These are phyloP conservation scores for Cylindrotheca fusiformis DNA, from an alignment of 108 stramenopile species.

Conservation along the genomic window DNA sequence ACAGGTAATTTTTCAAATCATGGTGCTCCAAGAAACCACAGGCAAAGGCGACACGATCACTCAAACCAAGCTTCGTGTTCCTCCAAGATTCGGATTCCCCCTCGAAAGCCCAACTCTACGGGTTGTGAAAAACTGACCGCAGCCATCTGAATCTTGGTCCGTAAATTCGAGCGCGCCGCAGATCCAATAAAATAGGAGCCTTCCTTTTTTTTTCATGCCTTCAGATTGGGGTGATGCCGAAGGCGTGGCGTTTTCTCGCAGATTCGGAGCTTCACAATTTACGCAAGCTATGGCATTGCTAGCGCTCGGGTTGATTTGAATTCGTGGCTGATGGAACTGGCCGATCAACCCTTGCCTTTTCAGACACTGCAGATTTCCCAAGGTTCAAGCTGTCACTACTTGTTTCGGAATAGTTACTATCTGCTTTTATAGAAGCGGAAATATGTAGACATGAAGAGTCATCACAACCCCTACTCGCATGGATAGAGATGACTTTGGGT, in stretches of 20 bases:
- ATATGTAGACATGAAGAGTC: background rate
- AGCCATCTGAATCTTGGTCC: conserved; percentile 3
- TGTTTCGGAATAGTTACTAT: too few relatives aligned
- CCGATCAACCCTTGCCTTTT: conserved; percentile 1
- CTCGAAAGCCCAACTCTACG: conserved; percentile 43
- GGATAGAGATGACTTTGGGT: conserved; percentile 21
- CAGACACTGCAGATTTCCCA: background rate
- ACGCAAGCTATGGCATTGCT: conserved; percentile 23
- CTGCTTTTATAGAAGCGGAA: background rate
- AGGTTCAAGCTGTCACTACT: background rate
- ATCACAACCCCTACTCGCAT: background rate
- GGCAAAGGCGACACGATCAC: conserved; percentile 77
- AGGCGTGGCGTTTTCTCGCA: background rate
- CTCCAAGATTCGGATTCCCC: conserved; percentile 58
- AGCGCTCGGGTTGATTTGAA: conserved; percentile 25
- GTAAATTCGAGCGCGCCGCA: conserved; percentile 26
- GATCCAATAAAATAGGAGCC: conserved; percentile 39
- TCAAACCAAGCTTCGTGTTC: conserved; percentile 51
- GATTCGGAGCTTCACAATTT: conserved; percentile 16
- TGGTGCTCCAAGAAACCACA: conserved; percentile 57
- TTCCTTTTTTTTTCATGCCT: conserved; percentile 3
- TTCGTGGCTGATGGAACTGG: conserved; percentile 8
- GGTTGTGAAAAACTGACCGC: conserved; percentile 26
- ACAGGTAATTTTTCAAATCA: conserved; percentile 58
- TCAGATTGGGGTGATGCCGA: conserved; percentile 3